Percentiles rank a stretch among this genome's conserved stretches.
Conservation (phyloP, 176 grass and related monocot species). For the Ampelocalamus luodianensis region DNA sequence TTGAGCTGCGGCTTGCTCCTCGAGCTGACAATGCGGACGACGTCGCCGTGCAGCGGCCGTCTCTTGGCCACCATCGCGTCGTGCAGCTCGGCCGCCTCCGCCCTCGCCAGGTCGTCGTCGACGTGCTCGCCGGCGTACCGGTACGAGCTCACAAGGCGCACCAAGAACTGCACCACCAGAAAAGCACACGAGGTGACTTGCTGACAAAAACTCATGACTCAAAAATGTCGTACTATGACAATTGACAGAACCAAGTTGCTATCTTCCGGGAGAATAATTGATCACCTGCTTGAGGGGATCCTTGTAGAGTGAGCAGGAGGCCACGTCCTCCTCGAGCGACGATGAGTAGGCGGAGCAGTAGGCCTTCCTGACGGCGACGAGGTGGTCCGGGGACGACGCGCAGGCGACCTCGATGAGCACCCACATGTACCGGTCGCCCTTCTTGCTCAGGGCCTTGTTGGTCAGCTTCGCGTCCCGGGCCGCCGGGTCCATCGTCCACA, state of each 20-base stretch:
- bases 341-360: slow-evolving; percentile 65
- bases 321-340: slow-evolving; percentile 87
- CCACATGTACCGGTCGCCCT: slow-evolving; percentile 48
- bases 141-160: slow-evolving; percentile 73
- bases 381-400: slow-evolving; percentile 81
- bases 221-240: neutral
- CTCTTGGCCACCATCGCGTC: slow-evolving; percentile 47
- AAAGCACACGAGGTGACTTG: neutral
- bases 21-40: slow-evolving; percentile 68
- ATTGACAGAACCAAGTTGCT: neutral
- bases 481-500: slow-evolving; percentile 73
- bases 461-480: slow-evolving; percentile 82
- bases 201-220: neutral
- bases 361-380: slow-evolving; percentile 84
- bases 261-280: too few species aligned
- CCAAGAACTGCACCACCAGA: slow-evolving; percentile 54
- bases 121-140: slow-evolving; percentile 62
- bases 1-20: slow-evolving; percentile 83
- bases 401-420: slow-evolving; percentile 89
- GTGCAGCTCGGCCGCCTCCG: slow-evolving; percentile 63
- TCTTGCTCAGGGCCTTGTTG: slow-evolving; percentile 63
- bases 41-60: slow-evolving; percentile 52
- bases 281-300: slow-evolving; percentile 61
- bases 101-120: slow-evolving; percentile 50
- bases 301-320: slow-evolving; percentile 51